phyloP scores from a whole-genome alignment of 257 asterid genomes.

The Mitragyna speciosa region DNA sequence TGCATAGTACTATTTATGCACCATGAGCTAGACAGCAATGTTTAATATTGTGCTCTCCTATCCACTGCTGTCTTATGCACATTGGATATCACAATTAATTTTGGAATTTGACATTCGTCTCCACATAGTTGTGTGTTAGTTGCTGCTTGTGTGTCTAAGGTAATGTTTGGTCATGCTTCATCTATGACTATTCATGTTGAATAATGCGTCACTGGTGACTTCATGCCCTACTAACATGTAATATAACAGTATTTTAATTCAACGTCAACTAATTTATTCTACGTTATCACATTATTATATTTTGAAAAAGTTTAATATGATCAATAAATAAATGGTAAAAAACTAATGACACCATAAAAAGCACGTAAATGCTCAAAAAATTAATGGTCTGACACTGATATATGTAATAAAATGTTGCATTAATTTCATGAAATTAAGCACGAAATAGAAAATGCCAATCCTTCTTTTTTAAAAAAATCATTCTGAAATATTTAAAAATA shows the following conservation, averaged over 20 bases:
- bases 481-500: too few species aligned
- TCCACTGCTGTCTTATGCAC: background rate
- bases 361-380: too few species aligned
- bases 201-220: slow-evolving; percentile 29
- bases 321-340: background rate
- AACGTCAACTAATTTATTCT: background rate
- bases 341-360: too few species aligned
- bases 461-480: too few species aligned
- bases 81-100: background rate
- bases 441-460: background rate
- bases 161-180: background rate
- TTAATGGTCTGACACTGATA: background rate
- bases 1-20: background rate
- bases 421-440: background rate
- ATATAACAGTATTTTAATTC: too few species aligned
- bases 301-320: background rate
- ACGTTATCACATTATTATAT: background rate
- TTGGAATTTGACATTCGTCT: background rate
- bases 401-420: background rate
- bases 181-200: background rate
- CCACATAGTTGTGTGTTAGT: background rate
- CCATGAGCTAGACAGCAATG: background rate
- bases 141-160: background rate
- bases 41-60: background rate
- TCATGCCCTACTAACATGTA: slow-evolving; percentile 11